Evolutionary conservation across 768 basidiomycete species (phyloP), one percentile per base, ranked within the genome.

Genomic region (Cystobasidium onofrii): DNA sequence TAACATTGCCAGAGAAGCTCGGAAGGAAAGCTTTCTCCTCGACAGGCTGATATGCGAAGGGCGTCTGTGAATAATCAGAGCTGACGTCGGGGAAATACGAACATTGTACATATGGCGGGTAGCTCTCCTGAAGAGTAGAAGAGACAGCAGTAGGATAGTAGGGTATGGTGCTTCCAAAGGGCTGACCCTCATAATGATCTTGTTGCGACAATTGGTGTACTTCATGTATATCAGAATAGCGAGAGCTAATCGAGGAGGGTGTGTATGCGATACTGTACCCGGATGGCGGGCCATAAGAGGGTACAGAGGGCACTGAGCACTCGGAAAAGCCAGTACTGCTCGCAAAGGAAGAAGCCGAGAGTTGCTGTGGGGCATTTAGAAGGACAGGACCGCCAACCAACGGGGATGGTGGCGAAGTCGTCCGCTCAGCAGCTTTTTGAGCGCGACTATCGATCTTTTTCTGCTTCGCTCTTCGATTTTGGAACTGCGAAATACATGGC

Each of bases 391-490:
- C 20, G 46, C 9, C 20, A 50, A 17, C 46, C 46, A n/a, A 20
- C 12, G 12, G 46, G 15, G 46, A n/a, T n/a, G n/a, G n/a, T n/a
- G n/a, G n/a, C n/a, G 46, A 17, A n/a, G 46, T n/a, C 12, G 46
- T 20, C 20, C 20, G 46, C 46, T 50, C 46, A 20, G 4, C 46
- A 4, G 46, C n/a, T 4, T n/a, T 50, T 20, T 50, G 46, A 50
- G 46, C 46, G 20, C 46, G 6, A 50, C 18, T 55, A 31, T 71
- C 54, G 18, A 77, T 71, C 75, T 78, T 78, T 74, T 78, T 78
- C 41, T 73, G 67, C 74, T 78, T 78, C 39, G 78, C 78, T 12
- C 78, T 72, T 1, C 78, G 75, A 33, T 78, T 78, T 63, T 78
- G 78, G 23, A 77, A 78, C 77, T 78, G 9, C 7, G 4, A 54